Base-by-base conservation (phyloP, 1,284 basidiomycete genomes). In the Sanguinoderma infundibulare region DNA sequence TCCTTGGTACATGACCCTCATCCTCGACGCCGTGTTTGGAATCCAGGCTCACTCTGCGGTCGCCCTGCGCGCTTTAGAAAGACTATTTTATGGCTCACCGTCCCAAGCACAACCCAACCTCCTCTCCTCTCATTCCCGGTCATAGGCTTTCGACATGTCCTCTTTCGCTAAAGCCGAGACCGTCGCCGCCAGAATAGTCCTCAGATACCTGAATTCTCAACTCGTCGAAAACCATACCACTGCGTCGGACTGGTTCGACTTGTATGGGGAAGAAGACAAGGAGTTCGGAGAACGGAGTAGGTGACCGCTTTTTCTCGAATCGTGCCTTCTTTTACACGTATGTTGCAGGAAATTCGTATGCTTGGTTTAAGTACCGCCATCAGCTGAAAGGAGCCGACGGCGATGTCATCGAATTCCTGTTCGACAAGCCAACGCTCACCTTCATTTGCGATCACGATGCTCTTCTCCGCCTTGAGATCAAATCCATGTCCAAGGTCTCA, bases 181-280 rank as follows among this genome's bases (percentile, higher is more conserved):
- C 15, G 24, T 38, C 20, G 15, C 36, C 12, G 74, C 74, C 8
- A 62, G 63, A 14, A 67, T 71, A 22, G 66, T 72, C 10, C 63
- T 61, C 17, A 67, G 69, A 35, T 76, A 75, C 52, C 62, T 76
- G 62, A 74, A 74, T 59, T 67, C 71, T 7, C 74, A 76, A 55
- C 68, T 75, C 39, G 36, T 59, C 6, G 69, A 69, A 5, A 69
- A 74, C 15, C 69, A 70, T 55, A 60, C 70, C 32, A 72, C 71
- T 46, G 69, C 57, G 8, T 6, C 70, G 12, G 34, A 55, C 17
- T 63, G 67, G 32, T 72, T 69, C 49, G 53, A 67, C 17, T 49
- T 60, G 20, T 53, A 67, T 35, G 65, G 68, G 9, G 61, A 56
- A 3, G 57, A 57, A 3, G 10, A 46, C 12, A 34, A 46, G 20